A percentile compares a stretch with the other conserved stretches of the same genome.
phyloP scores from a whole-genome alignment of 2,329 filamentous ascomycete genomes.

The Emergomyces pasteurianus region DNA sequence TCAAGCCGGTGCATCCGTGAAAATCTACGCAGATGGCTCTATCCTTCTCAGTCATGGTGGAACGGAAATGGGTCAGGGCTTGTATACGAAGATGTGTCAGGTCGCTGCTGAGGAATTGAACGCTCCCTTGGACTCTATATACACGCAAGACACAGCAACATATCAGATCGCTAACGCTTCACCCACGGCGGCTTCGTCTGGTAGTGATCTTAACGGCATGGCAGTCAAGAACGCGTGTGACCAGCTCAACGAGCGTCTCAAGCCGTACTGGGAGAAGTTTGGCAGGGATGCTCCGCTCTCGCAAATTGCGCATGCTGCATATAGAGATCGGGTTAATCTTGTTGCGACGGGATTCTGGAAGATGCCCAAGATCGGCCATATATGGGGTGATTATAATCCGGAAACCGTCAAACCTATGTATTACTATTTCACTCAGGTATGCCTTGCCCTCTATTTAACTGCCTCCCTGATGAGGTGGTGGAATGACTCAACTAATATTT shows the following conservation, averaged over 20 bases:
- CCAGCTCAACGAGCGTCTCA: constrained; percentile 8
- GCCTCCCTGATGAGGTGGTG: neutral
- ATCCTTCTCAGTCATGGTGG: constrained; percentile 17
- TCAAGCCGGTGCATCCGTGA: constrained; percentile 14
- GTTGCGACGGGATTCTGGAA: constrained; percentile 14
- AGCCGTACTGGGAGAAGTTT: constrained; percentile 10
- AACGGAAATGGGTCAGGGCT: constrained; percentile 18
- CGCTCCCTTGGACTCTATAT: constrained; percentile 12
- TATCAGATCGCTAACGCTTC: constrained; percentile 16
- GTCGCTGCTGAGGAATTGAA: constrained; percentile 15
- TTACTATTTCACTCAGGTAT: constrained; percentile 16
- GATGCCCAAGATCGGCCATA: constrained; percentile 12
- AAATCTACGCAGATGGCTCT: constrained; percentile 15
- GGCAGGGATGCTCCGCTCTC: constrained; percentile 7
- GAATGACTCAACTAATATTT: too few relatives aligned
- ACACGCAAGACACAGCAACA: constrained; percentile 14
- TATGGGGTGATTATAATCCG: constrained; percentile 14
- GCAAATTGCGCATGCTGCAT: constrained; percentile 12
- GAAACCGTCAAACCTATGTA: constrained; percentile 14
- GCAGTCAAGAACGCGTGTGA: constrained; percentile 15
- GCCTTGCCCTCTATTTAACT: neutral
- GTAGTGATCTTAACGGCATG: constrained; percentile 18
- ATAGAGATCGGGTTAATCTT: constrained; percentile 14
- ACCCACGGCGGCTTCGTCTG: constrained; percentile 16
- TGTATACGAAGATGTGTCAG: constrained; percentile 18